phyloP scores from a whole-genome alignment of 352 stramenopile species.

The Phytopythium chamaehyphon region DNA sequence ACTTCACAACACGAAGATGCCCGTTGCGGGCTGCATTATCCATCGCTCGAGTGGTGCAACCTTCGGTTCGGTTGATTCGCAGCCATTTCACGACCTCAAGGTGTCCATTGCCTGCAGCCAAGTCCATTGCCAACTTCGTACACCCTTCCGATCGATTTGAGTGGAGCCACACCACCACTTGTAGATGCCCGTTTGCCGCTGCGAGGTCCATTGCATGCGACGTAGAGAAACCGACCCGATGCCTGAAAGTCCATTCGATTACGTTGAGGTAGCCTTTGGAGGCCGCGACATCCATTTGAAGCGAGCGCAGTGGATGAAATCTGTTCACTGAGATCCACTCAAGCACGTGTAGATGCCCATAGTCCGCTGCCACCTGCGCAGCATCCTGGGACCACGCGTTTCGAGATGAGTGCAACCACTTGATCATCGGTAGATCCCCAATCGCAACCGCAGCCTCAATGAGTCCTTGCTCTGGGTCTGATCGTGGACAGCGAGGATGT shows the following conservation, averaged over 20 bases:
- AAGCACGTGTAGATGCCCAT: conserved; percentile 18
- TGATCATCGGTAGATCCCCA: conserved; percentile 21
- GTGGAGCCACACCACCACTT: conserved; percentile 24
- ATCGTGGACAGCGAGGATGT: conserved; percentile 14
- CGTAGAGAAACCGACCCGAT: conserved; percentile 14
- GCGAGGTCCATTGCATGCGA: conserved; percentile 19
- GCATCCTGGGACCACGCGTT: conserved; percentile 21
- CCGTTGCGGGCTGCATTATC: conserved; percentile 24
- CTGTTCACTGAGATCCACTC: conserved; percentile 25
- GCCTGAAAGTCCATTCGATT: conserved; percentile 23
- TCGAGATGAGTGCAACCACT: conserved; percentile 18
- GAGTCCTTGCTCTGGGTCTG: conserved; percentile 10
- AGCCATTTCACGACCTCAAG: conserved; percentile 34
- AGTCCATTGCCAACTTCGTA: conserved; percentile 29
- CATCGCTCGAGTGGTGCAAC: conserved; percentile 20
- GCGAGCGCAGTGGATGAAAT: conserved; percentile 10
- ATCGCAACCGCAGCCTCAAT: conserved; percentile 19
- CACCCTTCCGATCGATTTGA: conserved; percentile 15
- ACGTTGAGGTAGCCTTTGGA: conserved; percentile 17
- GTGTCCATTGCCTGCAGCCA: conserved; percentile 31
- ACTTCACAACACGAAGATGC: conserved; percentile 19
- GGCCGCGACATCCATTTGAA: conserved; percentile 20
- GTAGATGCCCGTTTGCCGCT: conserved; percentile 16
- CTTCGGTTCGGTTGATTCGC: conserved; percentile 12
- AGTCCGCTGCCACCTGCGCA: conserved; percentile 14